These are phyloP conservation scores for Rhizophagus clarus DNA, from an alignment of 192 early-diverging fungal genomes.

Conservation along the genomic window DNA sequence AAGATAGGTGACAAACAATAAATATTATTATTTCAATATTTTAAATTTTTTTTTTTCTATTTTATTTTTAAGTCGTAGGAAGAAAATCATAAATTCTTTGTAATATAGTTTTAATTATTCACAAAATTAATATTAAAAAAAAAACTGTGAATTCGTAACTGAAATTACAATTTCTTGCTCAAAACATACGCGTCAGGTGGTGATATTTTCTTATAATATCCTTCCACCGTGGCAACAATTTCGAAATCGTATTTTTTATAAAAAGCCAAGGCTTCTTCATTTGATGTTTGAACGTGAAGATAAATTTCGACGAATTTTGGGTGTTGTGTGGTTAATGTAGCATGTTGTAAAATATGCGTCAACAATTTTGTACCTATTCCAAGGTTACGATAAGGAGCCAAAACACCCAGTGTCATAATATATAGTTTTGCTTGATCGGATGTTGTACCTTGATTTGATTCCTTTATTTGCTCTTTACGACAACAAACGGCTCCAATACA, in stretches of 20 bases:
- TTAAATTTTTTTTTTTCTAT: neutral
- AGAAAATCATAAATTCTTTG: neutral
- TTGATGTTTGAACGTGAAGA: conserved; percentile 85
- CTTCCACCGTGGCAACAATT: conserved; percentile 53
- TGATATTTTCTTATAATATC: conserved; percentile 86
- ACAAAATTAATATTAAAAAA: neutral
- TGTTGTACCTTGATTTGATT: conserved; percentile 34
- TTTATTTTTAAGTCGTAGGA: neutral
- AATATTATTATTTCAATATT: neutral
- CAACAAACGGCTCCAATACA: conserved; percentile 88
- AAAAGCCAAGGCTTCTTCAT: conserved; percentile 79
- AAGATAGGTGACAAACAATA: conserved; percentile 20
- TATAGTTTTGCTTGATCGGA: conserved; percentile 57
- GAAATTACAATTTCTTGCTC: conserved; percentile 2
- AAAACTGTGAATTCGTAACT: neutral
- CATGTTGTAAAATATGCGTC: conserved; percentile 57
- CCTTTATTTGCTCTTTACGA: conserved; percentile 60
- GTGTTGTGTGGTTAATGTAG: conserved; percentile 39
- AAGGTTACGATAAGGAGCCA: conserved; percentile 79
- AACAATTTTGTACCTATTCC: conserved; percentile 72
- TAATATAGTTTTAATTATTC: neutral
- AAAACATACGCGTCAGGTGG: conserved; percentile 74
- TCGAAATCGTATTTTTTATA: conserved; percentile 82
- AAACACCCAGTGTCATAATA: conserved; percentile 93
- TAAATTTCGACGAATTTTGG: conserved; percentile 59